These are phyloP conservation scores for Coffea eugenioides DNA, from an alignment of 257 asterid genomes.

Conservation along the genomic window DNA sequence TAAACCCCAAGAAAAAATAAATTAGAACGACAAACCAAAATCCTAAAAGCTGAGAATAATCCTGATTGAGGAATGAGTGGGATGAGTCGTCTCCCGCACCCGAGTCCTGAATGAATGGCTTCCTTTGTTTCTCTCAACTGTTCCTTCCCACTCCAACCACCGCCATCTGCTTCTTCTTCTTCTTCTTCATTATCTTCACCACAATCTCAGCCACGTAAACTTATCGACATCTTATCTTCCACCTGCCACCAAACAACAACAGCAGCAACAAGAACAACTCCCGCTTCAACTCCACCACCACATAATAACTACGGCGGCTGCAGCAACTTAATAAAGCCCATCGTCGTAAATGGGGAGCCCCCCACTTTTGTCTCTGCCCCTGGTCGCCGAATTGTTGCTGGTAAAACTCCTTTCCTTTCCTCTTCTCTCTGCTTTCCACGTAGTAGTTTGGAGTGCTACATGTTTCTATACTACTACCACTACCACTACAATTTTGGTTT, in stretches of 20 bases:
- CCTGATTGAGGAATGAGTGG: no score
- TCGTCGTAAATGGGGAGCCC: conserved; percentile 74
- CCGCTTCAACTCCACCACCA: not conserved
- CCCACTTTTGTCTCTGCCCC: conserved; percentile 96
- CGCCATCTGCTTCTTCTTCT: not conserved
- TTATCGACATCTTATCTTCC: conserved; percentile 29
- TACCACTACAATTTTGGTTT: not conserved
- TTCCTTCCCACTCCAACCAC: conserved; percentile 45
- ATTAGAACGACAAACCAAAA: no score
- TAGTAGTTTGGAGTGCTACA: no score
- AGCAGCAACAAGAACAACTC: not conserved
- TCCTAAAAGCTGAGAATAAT: no score
- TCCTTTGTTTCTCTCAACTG: conserved; percentile 42
- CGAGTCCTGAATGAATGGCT: conserved; percentile 10
- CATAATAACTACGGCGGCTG: not conserved
- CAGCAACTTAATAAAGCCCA: conserved; percentile 46
- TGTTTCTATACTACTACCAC: no score
- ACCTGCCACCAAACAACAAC: conserved; percentile 18
- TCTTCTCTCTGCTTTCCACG: not conserved
- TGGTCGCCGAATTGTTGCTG: conserved; percentile 87
- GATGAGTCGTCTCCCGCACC: no score
- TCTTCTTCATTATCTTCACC: not conserved
- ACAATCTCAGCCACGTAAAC: conserved; percentile 25
- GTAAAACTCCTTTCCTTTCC: conserved; percentile 27
- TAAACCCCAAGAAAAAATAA: no score